Evolutionary conservation across 257 asterid species (phyloP).

Genomic region (Echites panduratus): DNA sequence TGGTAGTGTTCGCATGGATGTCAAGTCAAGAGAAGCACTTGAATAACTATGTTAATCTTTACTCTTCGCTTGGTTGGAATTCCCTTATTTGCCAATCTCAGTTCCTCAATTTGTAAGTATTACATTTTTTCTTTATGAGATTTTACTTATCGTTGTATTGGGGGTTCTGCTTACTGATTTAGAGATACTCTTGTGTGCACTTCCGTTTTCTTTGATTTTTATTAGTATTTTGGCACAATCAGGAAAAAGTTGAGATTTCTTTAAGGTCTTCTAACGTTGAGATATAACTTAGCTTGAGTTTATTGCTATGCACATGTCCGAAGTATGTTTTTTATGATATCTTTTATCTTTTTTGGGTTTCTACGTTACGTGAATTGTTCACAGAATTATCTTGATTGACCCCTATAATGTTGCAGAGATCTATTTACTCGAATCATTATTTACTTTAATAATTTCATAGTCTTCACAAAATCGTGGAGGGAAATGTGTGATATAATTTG

Average conservation of each 20-base stretch:
- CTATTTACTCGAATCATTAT: background rate
- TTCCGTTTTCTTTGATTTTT: background rate
- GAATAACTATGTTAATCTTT: conserved; percentile 65
- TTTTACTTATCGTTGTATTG: conserved; percentile 6
- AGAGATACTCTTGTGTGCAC: background rate
- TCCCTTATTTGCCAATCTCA: conserved; percentile 85
- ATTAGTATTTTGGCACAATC: background rate
- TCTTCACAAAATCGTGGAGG: background rate
- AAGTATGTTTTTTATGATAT: background rate
- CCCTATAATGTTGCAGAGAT: background rate
- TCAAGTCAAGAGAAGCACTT: conserved; percentile 71
- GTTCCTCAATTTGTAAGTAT: conserved; percentile 69
- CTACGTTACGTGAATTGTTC: background rate
- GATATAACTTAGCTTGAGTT: background rate
- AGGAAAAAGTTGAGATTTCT: background rate
- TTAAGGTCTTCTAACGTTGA: background rate
- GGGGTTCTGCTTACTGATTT: conserved; percentile 6
- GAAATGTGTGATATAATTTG: background rate
- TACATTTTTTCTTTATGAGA: background rate
- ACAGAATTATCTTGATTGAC: background rate
- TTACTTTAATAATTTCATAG: background rate
- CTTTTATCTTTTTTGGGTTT: background rate
- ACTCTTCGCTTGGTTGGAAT: conserved; percentile 81
- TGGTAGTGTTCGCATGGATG: conserved; percentile 88
- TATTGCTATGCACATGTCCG: background rate